These are phyloP conservation scores for Rhizomucor miehei DNA, from an alignment of 371 early-diverging fungal species.

Conservation along the genomic window DNA sequence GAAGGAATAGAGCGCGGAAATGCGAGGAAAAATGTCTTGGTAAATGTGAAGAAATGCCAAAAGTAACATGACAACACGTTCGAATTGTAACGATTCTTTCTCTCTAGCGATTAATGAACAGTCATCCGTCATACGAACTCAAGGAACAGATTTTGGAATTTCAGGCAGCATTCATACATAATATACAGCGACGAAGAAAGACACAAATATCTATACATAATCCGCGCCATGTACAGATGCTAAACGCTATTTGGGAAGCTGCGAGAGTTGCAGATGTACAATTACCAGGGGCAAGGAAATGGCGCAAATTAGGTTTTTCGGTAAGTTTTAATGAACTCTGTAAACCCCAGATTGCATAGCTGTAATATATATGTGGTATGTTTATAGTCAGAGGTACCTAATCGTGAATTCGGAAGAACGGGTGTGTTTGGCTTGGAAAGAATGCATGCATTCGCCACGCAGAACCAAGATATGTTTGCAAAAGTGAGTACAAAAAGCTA, in stretches of 20 bases:
- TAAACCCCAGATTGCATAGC: no score
- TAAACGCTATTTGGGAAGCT: slow-evolving; percentile 60
- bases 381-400: slow-evolving; percentile 58
- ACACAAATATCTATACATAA: slow-evolving; percentile 53
- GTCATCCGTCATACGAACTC: slow-evolving; percentile 61
- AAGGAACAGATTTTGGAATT: slow-evolving; percentile 62
- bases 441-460: slow-evolving; percentile 55
- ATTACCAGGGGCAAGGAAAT: slow-evolving; percentile 45
- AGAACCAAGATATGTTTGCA: slow-evolving; percentile 45
- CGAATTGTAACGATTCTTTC: background rate
- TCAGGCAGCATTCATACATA: slow-evolving; percentile 61
- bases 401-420: slow-evolving; percentile 61
- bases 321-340: slow-evolving; percentile 32
- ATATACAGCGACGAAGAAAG: slow-evolving; percentile 49
- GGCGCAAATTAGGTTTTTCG: slow-evolving; percentile 69
- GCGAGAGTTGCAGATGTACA: slow-evolving; percentile 44
- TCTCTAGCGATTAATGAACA: slow-evolving; percentile 54
- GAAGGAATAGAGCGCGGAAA: slow-evolving; percentile 47
- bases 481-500: slow-evolving; percentile 32
- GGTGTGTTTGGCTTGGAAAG: slow-evolving; percentile 67
- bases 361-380: no score
- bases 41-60: slow-evolving; percentile 17
- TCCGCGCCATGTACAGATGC: slow-evolving; percentile 45
- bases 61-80: no score
- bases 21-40: slow-evolving; percentile 42